A percentile compares a stretch with the other conserved stretches of the same genome.
Evolutionary conservation across 768 basidiomycete genomes (phyloP).

Genomic region (Hericium alpestre): DNA sequence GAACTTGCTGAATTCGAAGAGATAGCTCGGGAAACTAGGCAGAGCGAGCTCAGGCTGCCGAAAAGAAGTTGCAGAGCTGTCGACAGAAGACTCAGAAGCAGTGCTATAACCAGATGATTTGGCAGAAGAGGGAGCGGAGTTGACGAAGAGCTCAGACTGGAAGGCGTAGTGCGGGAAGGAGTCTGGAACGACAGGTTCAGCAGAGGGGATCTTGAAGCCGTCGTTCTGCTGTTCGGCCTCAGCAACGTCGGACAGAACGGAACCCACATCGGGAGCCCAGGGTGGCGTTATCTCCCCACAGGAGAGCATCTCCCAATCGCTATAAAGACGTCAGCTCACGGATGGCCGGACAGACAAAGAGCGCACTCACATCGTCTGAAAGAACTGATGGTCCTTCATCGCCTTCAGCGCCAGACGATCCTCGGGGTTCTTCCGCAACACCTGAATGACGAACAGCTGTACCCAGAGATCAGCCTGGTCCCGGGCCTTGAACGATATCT

Average conservation of each 20-base stretch:
- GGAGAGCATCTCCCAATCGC: background rate
- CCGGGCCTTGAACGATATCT: background rate
- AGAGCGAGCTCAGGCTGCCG: background rate
- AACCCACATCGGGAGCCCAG: background rate
- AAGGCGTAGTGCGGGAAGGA: background rate
- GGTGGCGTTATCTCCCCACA: background rate
- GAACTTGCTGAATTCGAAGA: background rate
- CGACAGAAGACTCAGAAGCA: background rate
- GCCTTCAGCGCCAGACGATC: background rate
- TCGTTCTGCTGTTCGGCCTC: background rate
- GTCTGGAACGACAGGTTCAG: background rate
- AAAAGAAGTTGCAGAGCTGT: background rate
- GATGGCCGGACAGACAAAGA: background rate
- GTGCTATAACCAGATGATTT: background rate
- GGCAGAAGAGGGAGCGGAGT: background rate
- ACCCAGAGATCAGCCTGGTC: background rate
- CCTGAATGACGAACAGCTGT: background rate
- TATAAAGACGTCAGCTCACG: background rate
- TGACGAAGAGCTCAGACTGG: background rate
- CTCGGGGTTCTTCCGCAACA: constrained; percentile 1
- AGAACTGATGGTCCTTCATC: background rate
- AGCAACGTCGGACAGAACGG: background rate
- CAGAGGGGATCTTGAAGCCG: background rate
- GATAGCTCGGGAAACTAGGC: too few relatives aligned
- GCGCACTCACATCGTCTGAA: background rate